Conservation (phyloP, 352 stramenopile species). For the Phytophthora quininea region DNA sequence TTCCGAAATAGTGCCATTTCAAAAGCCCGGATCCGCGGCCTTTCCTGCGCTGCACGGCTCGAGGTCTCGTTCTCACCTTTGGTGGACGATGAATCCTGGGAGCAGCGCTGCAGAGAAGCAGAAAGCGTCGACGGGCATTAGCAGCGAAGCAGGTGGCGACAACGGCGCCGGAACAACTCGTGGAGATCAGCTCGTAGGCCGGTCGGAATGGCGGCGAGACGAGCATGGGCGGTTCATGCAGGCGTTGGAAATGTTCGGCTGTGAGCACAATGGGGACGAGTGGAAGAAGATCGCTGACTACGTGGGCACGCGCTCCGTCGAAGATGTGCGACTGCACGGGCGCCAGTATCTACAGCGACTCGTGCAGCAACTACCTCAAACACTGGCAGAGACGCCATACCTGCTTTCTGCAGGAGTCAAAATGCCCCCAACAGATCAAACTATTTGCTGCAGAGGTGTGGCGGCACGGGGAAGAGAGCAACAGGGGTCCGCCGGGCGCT, state of each 20-base stretch:
- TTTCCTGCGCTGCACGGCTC: not conserved
- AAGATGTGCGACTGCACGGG: conserved; percentile 73
- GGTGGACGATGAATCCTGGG: conserved; percentile 1
- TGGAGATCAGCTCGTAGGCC: conserved; percentile 10
- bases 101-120: not conserved
- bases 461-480: conserved; percentile 14
- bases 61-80: not conserved
- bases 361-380: conserved; percentile 49
- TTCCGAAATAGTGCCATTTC: no score
- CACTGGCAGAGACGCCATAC: conserved; percentile 20
- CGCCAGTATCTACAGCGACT: conserved; percentile 79
- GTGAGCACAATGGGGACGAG: conserved; percentile 52
- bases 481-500: not conserved
- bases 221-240: conserved; percentile 86
- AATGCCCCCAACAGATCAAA: conserved; percentile 39
- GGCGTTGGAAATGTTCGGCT: conserved; percentile 74
- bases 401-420: conserved; percentile 26
- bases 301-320: conserved; percentile 68
- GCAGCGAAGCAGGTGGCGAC: conserved; percentile 2
- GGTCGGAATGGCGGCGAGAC: conserved; percentile 54
- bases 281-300: conserved; percentile 78
- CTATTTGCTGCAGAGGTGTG: conserved; percentile 21
- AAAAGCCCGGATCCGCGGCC: not conserved
- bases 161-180: not conserved
- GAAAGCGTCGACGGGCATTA: not conserved